Base-by-base conservation (phyloP, 768 basidiomycete genomes). In the Asterophora lycoperdoides region DNA sequence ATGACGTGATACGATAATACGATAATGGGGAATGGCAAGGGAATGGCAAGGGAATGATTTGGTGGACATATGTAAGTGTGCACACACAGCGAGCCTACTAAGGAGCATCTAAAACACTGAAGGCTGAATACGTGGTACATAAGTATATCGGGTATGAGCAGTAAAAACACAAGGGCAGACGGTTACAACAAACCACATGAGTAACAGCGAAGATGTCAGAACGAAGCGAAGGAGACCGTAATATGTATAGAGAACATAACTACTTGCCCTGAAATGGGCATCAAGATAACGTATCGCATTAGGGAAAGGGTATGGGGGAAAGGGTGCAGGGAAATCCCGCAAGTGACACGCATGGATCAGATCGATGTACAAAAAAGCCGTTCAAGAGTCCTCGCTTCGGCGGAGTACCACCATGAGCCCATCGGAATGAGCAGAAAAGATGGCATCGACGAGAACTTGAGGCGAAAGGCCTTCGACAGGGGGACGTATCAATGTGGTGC, bases 381-480 rank as follows among this genome's bases (percentile, higher is more conserved):
- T 41, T 44, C 53, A 56, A 18, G 37, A 42, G 42, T 46, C 44
- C 30, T 53, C 53, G 46, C 56, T 61, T 46, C 74, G 68, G 17
- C 89, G 79, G 10, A 91, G 67, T 55, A 91, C 87, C 53, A 89
- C 84, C 71, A 91, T 80, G 48, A 91, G 71, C 4, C 89, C 89
- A 60, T 91, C 89, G 23, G 89, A 90, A 61, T 90, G 89, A 4
- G 85, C 88, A 29, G 86, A 88, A 60, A 91, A 89, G 46, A 91
- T 89, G 2, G 87, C 84, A 58, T 90, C 89, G 10, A 90, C 86
- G 28, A 71, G 55, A 45, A 84, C 70, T 56, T 77, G 76, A 13
- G 66, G 68, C 8, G 65, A 68, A 28, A 49, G 56, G 35, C 57
- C 60, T 53, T 49, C 52, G 51, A 51, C 49, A 13, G 54, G 55